phyloP scores from a whole-genome alignment of 169 alveolate species.

The Cryptosporidium tyzzeri region DNA sequence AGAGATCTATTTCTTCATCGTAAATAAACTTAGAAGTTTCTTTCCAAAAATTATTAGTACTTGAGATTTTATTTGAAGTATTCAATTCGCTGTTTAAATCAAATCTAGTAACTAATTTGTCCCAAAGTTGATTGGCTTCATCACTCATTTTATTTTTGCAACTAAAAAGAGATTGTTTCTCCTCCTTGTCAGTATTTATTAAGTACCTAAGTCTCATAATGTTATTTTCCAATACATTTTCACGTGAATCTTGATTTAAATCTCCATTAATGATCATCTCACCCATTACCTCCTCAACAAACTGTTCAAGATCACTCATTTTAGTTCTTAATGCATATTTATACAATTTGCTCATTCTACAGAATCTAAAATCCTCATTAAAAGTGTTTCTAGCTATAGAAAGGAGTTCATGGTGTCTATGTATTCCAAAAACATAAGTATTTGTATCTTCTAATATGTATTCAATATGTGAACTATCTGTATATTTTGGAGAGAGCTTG shows the following conservation, averaged over 20 bases:
- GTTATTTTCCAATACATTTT: conserved; percentile 22
- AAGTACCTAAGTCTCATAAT: conserved; percentile 50
- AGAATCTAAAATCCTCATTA: conserved; percentile 20
- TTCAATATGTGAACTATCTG: conserved; percentile 12
- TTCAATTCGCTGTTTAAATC: not conserved
- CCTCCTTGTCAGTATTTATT: conserved; percentile 5
- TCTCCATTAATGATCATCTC: conserved; percentile 64
- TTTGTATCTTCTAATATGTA: conserved; percentile 8
- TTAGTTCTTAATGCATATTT: conserved; percentile 36
- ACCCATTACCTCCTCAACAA: conserved; percentile 65
- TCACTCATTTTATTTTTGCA: not conserved
- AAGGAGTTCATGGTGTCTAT: conserved; percentile 39
- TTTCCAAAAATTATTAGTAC: not conserved
- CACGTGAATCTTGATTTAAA: conserved; percentile 17
- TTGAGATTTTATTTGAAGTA: not conserved
- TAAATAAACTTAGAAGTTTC: conserved; percentile 23
- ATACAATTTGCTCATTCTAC: conserved; percentile 14
- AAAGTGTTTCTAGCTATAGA: conserved; percentile 31
- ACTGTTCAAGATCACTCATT: conserved; percentile 35
- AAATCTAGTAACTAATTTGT: not conserved
- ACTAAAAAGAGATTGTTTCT: not conserved
- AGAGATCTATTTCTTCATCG: conserved; percentile 44
- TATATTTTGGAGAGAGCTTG: not conserved
- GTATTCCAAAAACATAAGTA: conserved; percentile 22
- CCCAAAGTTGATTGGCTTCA: conserved; percentile 23